Percentiles rank a stretch among this genome's conserved stretches.
phyloP scores from a whole-genome alignment of 2,329 filamentous ascomycete genomes.

The Ciborinia camelliae region DNA sequence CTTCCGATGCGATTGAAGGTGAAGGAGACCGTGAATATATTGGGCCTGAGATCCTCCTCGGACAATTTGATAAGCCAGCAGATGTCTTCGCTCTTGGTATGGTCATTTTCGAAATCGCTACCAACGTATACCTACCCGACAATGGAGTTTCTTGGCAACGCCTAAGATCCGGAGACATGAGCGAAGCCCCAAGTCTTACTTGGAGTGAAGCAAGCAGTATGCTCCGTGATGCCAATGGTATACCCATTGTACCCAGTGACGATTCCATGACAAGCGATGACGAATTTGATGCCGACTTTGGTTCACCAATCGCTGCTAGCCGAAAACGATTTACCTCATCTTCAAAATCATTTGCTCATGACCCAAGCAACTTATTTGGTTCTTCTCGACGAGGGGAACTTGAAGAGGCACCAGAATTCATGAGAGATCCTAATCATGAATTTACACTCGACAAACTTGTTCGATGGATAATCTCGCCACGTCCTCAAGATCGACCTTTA shows the following conservation, averaged over 20 bases:
- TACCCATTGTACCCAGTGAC: conserved; percentile 50
- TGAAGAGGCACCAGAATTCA: conserved; percentile 72
- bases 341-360: conserved; percentile 36
- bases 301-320: conserved; percentile 37
- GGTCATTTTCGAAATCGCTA: conserved; percentile 91
- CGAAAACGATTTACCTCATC: conserved; percentile 35
- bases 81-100: conserved; percentile 93
- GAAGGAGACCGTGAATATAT: conserved; percentile 98
- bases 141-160: conserved; percentile 91
- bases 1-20: conserved; percentile 71
- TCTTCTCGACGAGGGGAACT: conserved; percentile 53
- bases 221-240: conserved; percentile 69
- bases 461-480: conserved; percentile 79
- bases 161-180: conserved; percentile 83
- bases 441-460: conserved; percentile 82
- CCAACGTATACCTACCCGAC: conserved; percentile 89
- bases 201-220: conserved; percentile 71
- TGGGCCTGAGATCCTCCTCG: conserved; percentile 84
- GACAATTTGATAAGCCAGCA: conserved; percentile 82
- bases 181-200: conserved; percentile 82
- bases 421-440: conserved; percentile 70
- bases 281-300: conserved; percentile 39
- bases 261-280: conserved; percentile 42
- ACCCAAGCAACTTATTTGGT: conserved; percentile 38
- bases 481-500: conserved; percentile 69